These are phyloP conservation scores for Euphorbia tirucalli DNA, from an alignment of 345 rosid species.

Conservation along the genomic window DNA sequence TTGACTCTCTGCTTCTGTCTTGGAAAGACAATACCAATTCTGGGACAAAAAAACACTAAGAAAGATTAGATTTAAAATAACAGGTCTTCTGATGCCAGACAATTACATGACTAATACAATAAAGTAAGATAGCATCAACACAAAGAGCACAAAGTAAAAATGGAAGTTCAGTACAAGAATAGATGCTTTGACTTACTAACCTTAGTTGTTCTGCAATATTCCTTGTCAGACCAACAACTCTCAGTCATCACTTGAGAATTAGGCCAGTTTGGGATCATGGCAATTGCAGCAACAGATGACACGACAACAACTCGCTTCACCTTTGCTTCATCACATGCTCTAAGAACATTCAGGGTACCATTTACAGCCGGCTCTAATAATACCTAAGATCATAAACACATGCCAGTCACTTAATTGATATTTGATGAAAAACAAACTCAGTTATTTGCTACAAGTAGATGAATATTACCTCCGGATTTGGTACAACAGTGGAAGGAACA, in stretches of 20 bases:
- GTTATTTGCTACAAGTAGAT: neutral
- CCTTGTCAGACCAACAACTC: conserved; percentile 62
- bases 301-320: conserved; percentile 63
- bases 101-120: neutral
- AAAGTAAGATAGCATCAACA: neutral
- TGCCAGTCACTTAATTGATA: neutral
- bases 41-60: conserved; percentile 21
- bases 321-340: conserved; percentile 54
- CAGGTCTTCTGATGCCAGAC: neutral
- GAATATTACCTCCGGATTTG: conserved; percentile 37
- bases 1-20: conserved; percentile 70
- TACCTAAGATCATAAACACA: conserved; percentile 28
- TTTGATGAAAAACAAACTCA: neutral
- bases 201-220: conserved; percentile 47
- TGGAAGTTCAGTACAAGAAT: neutral
- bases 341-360: conserved; percentile 65
- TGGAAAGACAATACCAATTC: conserved; percentile 73
- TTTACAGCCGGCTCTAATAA: conserved; percentile 63
- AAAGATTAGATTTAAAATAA: too few species aligned
- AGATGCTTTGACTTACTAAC: conserved; percentile 20
- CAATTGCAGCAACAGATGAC: conserved; percentile 52
- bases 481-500: conserved; percentile 41
- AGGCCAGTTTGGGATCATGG: conserved; percentile 57
- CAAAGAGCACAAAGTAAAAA: neutral
- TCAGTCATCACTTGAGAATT: conserved; percentile 47